Base-by-base conservation (phyloP, 805 yeast genomes). In the Yarrowia alimentaria region DNA sequence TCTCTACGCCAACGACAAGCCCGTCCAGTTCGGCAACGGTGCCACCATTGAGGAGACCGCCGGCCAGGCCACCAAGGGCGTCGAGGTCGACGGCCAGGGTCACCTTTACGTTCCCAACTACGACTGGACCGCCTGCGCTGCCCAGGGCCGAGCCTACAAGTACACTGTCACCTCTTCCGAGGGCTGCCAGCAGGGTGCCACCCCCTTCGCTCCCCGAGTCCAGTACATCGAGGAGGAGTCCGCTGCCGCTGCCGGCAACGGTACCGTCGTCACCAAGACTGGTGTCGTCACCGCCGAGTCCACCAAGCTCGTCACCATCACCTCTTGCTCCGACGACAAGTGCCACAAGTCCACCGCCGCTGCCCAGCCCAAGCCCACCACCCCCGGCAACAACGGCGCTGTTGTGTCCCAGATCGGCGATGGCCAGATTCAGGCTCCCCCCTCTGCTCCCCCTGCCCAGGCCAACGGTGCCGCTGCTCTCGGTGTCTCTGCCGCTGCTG, bases 291-390 rank as follows among this genome's bases (percentile, higher is more conserved):
- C 29, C 42, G 25, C 54, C 33, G 16, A 31, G 43, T 25, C 55
- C 51, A 22, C 55, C 54, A 7, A n/a, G 19, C 19, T 28, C 6
- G 35, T 53, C 53, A 30, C 50, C 55, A 32, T 42, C 51, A 28
- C 53, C 43, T 19, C 47, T 50, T 25, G 55, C 48, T 19, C 7
- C 14, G 51, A 40, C 11, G 22, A 50, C 54, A 45, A 47, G 25
- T 25, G 29, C 52, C 21, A 52, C 25, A 25, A 21, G 45, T 16
- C 48, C 51, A 31, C 40, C 40, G 31, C 37, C 14, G 49, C 54
- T 28, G n/a, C n/a, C n/a, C n/a, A n/a, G n/a, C 17, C 49, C 49
- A 6, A 42, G 49, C 37, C 53, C 34, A 16, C 30, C 43, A 16
- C 51, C 35, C 33, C 16, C 53, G 6, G 16, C 53, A 29, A 33